Evolutionary conservation across 768 basidiomycete species (phyloP).

Genomic region (Artomyces pyxidatus): DNA sequence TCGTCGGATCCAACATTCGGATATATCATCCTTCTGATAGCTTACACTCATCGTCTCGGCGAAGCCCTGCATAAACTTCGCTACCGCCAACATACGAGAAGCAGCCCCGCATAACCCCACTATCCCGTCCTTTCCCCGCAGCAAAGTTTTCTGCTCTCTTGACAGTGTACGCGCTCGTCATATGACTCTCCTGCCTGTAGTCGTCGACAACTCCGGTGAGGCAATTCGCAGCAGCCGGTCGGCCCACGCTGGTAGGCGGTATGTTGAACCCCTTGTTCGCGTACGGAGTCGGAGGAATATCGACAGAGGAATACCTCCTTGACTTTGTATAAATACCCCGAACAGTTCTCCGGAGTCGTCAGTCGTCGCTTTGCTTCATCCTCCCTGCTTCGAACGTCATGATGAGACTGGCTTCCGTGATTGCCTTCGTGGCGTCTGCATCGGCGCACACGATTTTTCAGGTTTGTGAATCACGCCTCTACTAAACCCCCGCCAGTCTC

Average conservation of each 20-base stretch:
- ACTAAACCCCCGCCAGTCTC: background rate
- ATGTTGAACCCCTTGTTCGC: too few relatives aligned
- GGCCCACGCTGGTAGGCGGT: too few relatives aligned
- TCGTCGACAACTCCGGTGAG: too few relatives aligned
- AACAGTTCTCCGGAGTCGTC: background rate
- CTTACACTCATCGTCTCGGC: background rate
- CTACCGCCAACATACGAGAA: background rate
- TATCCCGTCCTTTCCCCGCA: background rate
- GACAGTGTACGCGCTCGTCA: background rate
- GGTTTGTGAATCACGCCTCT: conserved; percentile 17
- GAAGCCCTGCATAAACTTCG: conserved; percentile 9
- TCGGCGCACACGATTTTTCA: conserved; percentile 47
- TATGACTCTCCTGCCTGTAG: too few relatives aligned
- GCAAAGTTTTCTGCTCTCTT: background rate
- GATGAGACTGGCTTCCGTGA: conserved; percentile 16
- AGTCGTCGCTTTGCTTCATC: background rate
- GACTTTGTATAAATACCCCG: too few relatives aligned
- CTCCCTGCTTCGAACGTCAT: conserved; percentile 1
- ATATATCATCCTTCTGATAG: background rate
- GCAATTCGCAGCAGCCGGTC: too few relatives aligned
- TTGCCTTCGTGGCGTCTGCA: conserved; percentile 23
- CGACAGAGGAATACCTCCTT: too few relatives aligned
- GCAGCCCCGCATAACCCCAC: background rate
- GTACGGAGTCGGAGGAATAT: too few relatives aligned
- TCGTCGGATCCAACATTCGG: background rate